Conservation (phyloP, 345 rosid species). For the Aquilaria sinensis region DNA sequence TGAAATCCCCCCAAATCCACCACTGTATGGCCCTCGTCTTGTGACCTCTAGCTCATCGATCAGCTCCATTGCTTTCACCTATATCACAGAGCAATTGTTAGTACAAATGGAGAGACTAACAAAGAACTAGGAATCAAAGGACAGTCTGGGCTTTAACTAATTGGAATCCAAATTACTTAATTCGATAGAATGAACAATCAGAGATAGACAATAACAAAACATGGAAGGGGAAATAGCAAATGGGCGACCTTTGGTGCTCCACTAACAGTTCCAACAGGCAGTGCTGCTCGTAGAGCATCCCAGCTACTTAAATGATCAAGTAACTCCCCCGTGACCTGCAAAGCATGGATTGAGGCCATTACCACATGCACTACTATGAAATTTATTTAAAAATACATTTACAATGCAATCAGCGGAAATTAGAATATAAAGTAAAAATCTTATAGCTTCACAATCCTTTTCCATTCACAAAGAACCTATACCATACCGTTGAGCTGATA, state of each 20-base stretch:
- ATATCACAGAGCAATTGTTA: neutral
- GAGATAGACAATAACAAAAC: neutral
- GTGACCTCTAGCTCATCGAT: slow-evolving; percentile 82
- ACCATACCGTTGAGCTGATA: slow-evolving; percentile 83
- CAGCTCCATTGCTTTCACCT: slow-evolving; percentile 98
- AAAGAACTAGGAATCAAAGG: too few relatives aligned
- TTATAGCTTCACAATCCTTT: too few relatives aligned
- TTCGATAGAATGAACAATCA: neutral
- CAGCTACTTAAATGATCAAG: slow-evolving; percentile 54
- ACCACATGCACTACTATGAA: neutral
- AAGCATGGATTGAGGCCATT: neutral
- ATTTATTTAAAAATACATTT: too few relatives aligned
- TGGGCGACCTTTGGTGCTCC: slow-evolving; percentile 88
- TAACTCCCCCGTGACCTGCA: slow-evolving; percentile 77
- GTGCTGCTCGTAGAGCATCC: slow-evolving; percentile 20
- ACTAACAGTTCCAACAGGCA: slow-evolving; percentile 95
- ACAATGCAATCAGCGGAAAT: neutral
- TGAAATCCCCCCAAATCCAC: slow-evolving; percentile 92
- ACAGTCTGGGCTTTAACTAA: neutral
- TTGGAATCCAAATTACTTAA: too few relatives aligned
- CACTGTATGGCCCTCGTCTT: slow-evolving; percentile 90
- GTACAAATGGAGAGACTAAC: too few relatives aligned
- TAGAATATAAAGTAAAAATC: neutral
- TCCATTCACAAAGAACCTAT: neutral
- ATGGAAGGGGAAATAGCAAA: neutral